phyloP scores from a whole-genome alignment of 768 basidiomycete genomes.

The Auricularia cornea region DNA sequence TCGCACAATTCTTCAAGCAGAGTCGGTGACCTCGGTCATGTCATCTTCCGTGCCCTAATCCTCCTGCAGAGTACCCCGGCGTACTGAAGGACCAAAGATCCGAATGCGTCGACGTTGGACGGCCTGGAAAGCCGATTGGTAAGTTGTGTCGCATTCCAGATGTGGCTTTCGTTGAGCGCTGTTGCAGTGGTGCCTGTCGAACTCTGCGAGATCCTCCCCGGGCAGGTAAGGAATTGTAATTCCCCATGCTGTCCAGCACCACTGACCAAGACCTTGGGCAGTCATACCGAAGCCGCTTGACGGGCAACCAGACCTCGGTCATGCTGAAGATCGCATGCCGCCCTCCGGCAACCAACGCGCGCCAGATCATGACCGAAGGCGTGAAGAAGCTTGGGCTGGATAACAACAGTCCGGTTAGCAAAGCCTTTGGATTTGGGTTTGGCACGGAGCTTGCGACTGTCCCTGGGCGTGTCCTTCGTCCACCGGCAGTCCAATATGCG shows the following conservation, averaged over 20 bases:
- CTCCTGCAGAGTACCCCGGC: slow-evolving; percentile 46
- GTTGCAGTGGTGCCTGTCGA: slow-evolving; percentile 49
- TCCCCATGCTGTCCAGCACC: background rate
- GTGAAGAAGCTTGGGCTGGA: slow-evolving; percentile 42
- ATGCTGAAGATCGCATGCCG: slow-evolving; percentile 70
- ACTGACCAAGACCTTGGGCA: background rate
- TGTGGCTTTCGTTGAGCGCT: background rate
- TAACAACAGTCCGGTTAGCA: slow-evolving; percentile 27
- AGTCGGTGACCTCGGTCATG: slow-evolving; percentile 35
- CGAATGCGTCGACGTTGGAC: slow-evolving; percentile 54
- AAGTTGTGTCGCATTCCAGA: background rate
- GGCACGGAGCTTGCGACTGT: slow-evolving; percentile 50
- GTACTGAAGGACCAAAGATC: slow-evolving; percentile 38
- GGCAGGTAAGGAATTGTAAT: slow-evolving; percentile 16
- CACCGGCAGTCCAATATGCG: slow-evolving; percentile 50
- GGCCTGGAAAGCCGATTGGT: slow-evolving; percentile 31
- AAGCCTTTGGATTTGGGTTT: slow-evolving; percentile 54
- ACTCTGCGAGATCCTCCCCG: slow-evolving; percentile 52
- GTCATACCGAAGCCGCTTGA: slow-evolving; percentile 48
- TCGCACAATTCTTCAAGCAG: slow-evolving; percentile 53
- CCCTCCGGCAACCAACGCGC: slow-evolving; percentile 50
- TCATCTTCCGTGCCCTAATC: background rate
- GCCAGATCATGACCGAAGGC: slow-evolving; percentile 49
- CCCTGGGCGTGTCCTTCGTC: slow-evolving; percentile 54
- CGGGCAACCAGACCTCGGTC: slow-evolving; percentile 48